These are phyloP conservation scores for Nothophoma quercina DNA, from an alignment of 2,329 filamentous ascomycete species.

Conservation along the genomic window DNA sequence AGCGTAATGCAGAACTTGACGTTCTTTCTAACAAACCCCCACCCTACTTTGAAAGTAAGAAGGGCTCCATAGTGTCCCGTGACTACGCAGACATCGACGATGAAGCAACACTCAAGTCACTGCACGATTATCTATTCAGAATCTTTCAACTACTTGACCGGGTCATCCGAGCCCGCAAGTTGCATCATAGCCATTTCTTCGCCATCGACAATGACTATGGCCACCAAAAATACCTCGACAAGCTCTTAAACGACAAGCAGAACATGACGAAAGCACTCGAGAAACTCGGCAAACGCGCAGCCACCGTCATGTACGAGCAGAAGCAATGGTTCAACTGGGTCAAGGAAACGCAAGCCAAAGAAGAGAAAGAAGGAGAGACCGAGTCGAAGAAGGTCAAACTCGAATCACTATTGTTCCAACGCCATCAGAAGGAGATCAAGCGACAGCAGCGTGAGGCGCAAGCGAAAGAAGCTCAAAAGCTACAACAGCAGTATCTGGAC, in stretches of 20 bases:
- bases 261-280: slow-evolving; percentile 53
- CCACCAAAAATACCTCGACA: slow-evolving; percentile 52
- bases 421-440: slow-evolving; percentile 56
- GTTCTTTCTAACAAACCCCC: slow-evolving; percentile 45
- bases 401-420: slow-evolving; percentile 57
- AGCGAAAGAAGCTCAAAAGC: slow-evolving; percentile 53
- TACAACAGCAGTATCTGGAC: slow-evolving; percentile 56
- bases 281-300: slow-evolving; percentile 52
- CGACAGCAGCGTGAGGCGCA: slow-evolving; percentile 51
- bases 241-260: slow-evolving; percentile 49
- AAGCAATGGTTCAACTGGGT: slow-evolving; percentile 61
- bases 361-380: slow-evolving; percentile 56
- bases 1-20: slow-evolving; percentile 56
- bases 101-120: slow-evolving; percentile 47
- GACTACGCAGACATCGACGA: slow-evolving; percentile 51
- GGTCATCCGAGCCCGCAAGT: slow-evolving; percentile 52
- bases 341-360: slow-evolving; percentile 53
- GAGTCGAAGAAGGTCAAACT: slow-evolving; percentile 60
- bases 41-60: slow-evolving; percentile 47
- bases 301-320: slow-evolving; percentile 55
- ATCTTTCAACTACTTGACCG: slow-evolving; percentile 49
- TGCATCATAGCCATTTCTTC: slow-evolving; percentile 55
- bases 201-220: slow-evolving; percentile 54
- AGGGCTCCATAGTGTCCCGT: slow-evolving; percentile 50
- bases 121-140: slow-evolving; percentile 54